Conservation (phyloP, 2,329 filamentous ascomycete species). For the Dothideomycetes sp. region DNA sequence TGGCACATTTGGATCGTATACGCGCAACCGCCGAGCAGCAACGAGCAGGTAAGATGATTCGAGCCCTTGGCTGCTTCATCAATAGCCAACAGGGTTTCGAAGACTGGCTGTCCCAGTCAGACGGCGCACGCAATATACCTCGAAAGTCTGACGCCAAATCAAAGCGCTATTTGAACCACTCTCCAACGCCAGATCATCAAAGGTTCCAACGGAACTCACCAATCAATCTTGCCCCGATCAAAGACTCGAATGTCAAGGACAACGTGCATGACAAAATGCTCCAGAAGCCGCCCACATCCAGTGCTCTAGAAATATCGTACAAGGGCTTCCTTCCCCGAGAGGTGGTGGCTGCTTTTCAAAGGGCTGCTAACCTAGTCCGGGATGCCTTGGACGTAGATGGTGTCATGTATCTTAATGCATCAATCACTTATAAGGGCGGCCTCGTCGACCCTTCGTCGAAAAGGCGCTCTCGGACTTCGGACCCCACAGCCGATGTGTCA, state of each 20-base stretch:
- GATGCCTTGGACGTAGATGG: conserved; percentile 35
- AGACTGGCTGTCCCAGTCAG: conserved; percentile 15
- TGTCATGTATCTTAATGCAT: conserved; percentile 29
- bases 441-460: conserved; percentile 1
- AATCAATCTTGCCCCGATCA: too few relatives aligned
- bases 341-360: conserved; percentile 23
- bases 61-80: conserved; percentile 13
- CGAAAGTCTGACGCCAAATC: too few relatives aligned
- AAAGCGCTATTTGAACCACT: too few relatives aligned
- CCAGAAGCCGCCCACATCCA: background rate
- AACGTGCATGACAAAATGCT: too few relatives aligned
- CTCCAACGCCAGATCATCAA: too few relatives aligned
- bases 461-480: too few relatives aligned
- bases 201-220: too few relatives aligned
- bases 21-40: conserved; percentile 21
- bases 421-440: conserved; percentile 5
- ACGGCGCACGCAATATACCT: conserved; percentile 7
- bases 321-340: conserved; percentile 21
- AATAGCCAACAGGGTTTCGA: conserved; percentile 10
- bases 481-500: too few relatives aligned
- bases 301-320: conserved; percentile 9
- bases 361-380: conserved; percentile 33
- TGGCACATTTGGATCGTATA: conserved; percentile 22
- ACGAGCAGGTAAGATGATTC: conserved; percentile 12
- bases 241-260: too few relatives aligned